A percentile compares a stretch with the other conserved stretches of the same genome.
Conservation (phyloP, 1,139 yeast species). For the Hanseniaspora sp. region DNA sequence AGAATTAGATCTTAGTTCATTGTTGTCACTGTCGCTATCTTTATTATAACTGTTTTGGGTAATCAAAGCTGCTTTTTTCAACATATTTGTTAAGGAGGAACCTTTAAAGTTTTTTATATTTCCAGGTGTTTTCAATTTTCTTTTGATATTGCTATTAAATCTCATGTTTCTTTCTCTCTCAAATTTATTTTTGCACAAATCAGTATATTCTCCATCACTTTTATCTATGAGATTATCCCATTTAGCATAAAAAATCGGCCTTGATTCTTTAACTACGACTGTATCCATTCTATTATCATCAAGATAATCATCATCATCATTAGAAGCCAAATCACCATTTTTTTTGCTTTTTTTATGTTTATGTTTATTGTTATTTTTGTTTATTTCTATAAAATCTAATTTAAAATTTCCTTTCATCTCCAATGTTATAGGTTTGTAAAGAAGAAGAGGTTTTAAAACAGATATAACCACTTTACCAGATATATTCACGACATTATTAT, state of each 20-base stretch:
- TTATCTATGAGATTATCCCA: conserved; percentile 51
- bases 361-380: not conserved
- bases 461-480: conserved; percentile 50
- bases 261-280: conserved; percentile 42
- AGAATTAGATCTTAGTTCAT: not conserved
- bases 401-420: conserved; percentile 44
- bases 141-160: not conserved
- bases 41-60: conserved; percentile 1
- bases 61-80: conserved; percentile 5
- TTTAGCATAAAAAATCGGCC: conserved; percentile 40
- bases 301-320: conserved; percentile 24
- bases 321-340: conserved; percentile 8
- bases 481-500: conserved; percentile 37
- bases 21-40: not conserved
- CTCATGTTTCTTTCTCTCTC: conserved; percentile 5
- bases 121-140: not conserved
- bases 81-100: conserved; percentile 1
- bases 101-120: not conserved
- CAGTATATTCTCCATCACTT: conserved; percentile 37
- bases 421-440: conserved; percentile 37
- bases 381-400: conserved; percentile 35
- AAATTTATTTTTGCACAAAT: conserved; percentile 33
- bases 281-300: conserved; percentile 31
- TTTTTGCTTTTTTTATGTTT: conserved; percentile 29
- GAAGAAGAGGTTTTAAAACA: conserved; percentile 41